Evolutionary conservation across 768 basidiomycete genomes (phyloP), one percentile per base, ranked within the genome.

Genomic region (Wakefieldia striispora): DNA sequence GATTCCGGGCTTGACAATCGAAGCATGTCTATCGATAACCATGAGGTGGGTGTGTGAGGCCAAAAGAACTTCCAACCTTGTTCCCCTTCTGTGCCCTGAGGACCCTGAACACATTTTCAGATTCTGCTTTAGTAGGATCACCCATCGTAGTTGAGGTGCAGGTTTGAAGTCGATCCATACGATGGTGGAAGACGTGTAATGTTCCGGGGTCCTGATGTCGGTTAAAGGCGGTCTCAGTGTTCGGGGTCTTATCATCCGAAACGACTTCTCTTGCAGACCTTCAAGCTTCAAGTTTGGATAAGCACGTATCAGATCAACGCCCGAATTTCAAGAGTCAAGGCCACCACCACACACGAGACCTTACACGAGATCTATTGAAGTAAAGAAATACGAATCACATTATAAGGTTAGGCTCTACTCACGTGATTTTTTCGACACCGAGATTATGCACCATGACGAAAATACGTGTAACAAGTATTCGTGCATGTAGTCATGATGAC

Each of bases 1-100:
- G 95, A 72, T 97, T 97, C 61, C 93, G 86, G 40, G 95, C 94
- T 61, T 81, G 80, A 67, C 95, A 97, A 68, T 98, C 95, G 61
- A 97, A 97, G 72, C 95, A 98, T 64, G 79, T 75, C 89, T 91
- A 64, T 42, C 51, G 61, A 57, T 52, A 38, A 42, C 35, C 29
- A 45, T 49, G 40, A 55, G 49, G 43, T 39, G 45, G 8, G 26
- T 37, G 19, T 17, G 13, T 9, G 20, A 47, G 14, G 34, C 36
- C 26, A 45, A 14, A 40, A 17, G 24, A 10, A 10, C 17, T 44
- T n/a, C 55, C 7, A 4, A 86, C 91, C 74, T 88, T 92, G 73
- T 97, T 97, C 8, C 82, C 91, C 63, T 95, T 95, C 58, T 95
- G 91, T 3, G 80, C 70, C 60, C 82, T 87, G 31, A 95, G 74